These are phyloP conservation scores for Cyclotella sp. DNA, from an alignment of 108 stramenopile genomes.

Conservation along the genomic window DNA sequence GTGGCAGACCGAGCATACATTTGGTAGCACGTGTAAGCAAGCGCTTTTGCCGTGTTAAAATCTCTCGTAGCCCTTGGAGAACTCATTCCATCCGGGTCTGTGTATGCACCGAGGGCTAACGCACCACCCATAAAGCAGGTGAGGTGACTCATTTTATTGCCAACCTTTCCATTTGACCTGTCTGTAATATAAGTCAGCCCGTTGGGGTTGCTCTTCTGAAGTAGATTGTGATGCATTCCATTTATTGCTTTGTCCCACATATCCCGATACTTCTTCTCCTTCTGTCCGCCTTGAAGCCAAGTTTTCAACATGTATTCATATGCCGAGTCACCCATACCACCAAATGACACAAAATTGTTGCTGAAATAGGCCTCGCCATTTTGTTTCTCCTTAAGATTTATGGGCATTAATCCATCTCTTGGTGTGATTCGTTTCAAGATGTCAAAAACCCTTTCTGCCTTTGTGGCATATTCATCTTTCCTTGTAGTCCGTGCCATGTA, in stretches of 20 bases:
- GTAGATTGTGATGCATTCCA: conserved; percentile 77
- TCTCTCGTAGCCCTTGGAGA: conserved; percentile 82
- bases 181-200: conserved; percentile 89
- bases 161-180: conserved; percentile 43
- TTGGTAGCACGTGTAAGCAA: conserved; percentile 96
- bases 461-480: conserved; percentile 71
- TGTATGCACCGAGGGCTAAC: conserved; percentile 91
- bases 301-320: conserved; percentile 98
- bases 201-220: conserved; percentile 74
- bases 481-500: conserved; percentile 75
- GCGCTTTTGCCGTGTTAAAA: conserved; percentile 79
- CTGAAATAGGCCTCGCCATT: conserved; percentile 53
- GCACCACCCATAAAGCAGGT: conserved; percentile 96
- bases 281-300: conserved; percentile 90
- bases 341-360: conserved; percentile 75
- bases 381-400: conserved; percentile 36
- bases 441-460: conserved; percentile 77
- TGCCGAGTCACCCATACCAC: conserved; percentile 74
- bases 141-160: conserved; percentile 92
- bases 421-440: conserved; percentile 64
- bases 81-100: conserved; percentile 69
- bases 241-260: conserved; percentile 94
- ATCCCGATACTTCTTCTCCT: conserved; percentile 70
- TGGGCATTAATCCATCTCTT: conserved; percentile 64
- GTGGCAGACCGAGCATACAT: conserved; percentile 90